Evolutionary conservation across 2,329 filamentous ascomycete genomes (phyloP).

Genomic region (Balansia obtecta): DNA sequence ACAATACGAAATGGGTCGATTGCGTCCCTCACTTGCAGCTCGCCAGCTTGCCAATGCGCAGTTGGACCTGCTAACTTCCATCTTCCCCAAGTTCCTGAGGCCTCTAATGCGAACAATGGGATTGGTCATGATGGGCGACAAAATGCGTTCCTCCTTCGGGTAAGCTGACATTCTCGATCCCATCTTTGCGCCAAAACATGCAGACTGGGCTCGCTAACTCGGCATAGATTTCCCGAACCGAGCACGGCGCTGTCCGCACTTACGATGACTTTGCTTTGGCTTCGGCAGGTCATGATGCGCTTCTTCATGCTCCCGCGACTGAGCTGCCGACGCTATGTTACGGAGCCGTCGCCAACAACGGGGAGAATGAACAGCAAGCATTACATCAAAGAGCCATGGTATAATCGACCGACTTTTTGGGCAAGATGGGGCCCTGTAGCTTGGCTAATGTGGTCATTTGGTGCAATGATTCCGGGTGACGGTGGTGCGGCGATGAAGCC

Average conservation of each 20-base stretch:
- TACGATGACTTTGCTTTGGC: conserved; percentile 33
- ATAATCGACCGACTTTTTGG: conserved; percentile 46
- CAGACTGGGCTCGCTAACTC: conserved; percentile 1
- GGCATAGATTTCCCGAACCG: conserved; percentile 30
- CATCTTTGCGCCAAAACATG: neutral
- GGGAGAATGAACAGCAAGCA: conserved; percentile 35
- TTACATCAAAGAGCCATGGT: conserved; percentile 54
- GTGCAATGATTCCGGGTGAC: conserved; percentile 34
- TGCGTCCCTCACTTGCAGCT: conserved; percentile 41
- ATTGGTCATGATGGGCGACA: conserved; percentile 49
- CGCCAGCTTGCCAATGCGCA: conserved; percentile 44
- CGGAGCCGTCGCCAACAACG: conserved; percentile 37
- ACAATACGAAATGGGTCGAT: conserved; percentile 44
- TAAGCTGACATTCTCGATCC: conserved; percentile 21
- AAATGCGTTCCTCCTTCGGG: conserved; percentile 53
- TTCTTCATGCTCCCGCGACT: conserved; percentile 48
- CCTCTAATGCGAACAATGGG: conserved; percentile 37
- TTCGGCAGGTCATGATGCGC: conserved; percentile 43
- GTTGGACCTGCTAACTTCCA: conserved; percentile 45
- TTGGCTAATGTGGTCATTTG: conserved; percentile 30
- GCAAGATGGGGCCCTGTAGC: conserved; percentile 49
- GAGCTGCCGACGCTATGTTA: conserved; percentile 25
- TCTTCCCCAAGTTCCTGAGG: conserved; percentile 33
- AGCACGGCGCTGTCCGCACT: conserved; percentile 22
- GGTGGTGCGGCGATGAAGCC: conserved; percentile 24